Conservation (phyloP, 2,329 filamentous ascomycete genomes). For the Ceratocystis cubensis region DNA sequence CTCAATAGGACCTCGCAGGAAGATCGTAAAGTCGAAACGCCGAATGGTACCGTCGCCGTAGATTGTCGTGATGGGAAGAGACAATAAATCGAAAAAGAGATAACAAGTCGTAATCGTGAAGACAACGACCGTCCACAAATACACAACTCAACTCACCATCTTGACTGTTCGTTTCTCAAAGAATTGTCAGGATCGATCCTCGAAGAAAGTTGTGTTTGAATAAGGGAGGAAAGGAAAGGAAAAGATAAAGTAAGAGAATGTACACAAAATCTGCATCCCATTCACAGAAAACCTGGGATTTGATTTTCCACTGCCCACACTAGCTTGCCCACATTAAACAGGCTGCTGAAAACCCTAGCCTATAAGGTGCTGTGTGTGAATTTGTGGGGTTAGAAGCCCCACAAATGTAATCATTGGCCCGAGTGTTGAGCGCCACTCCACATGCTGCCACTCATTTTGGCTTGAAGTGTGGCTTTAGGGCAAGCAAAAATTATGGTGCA, state of each 20-base stretch:
- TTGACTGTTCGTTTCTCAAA: constrained; percentile 38
- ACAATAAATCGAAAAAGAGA: not conserved
- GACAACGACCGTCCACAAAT: constrained; percentile 1
- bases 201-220: constrained; percentile 39
- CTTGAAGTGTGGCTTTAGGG: constrained; percentile 18
- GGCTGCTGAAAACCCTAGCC: constrained; percentile 29
- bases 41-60: not conserved
- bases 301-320: constrained; percentile 22
- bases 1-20: not conserved
- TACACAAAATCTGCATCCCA: constrained; percentile 19
- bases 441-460: constrained; percentile 5
- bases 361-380: constrained; percentile 31
- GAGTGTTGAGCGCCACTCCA: not conserved
- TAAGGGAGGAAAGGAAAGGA: constrained; percentile 24
- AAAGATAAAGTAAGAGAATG: constrained; percentile 20
- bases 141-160: constrained; percentile 41
- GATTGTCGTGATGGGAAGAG: constrained; percentile 6
- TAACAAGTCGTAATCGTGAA: not conserved
- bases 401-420: not conserved
- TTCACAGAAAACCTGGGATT: constrained; percentile 18
- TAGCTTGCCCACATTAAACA: constrained; percentile 35
- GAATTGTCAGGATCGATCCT: constrained; percentile 51
- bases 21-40: not conserved
- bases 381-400: constrained; percentile 32
- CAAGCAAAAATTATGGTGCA: constrained; percentile 7